phyloP scores from a whole-genome alignment of 768 basidiomycete species.

The Auricularia heimuer region DNA sequence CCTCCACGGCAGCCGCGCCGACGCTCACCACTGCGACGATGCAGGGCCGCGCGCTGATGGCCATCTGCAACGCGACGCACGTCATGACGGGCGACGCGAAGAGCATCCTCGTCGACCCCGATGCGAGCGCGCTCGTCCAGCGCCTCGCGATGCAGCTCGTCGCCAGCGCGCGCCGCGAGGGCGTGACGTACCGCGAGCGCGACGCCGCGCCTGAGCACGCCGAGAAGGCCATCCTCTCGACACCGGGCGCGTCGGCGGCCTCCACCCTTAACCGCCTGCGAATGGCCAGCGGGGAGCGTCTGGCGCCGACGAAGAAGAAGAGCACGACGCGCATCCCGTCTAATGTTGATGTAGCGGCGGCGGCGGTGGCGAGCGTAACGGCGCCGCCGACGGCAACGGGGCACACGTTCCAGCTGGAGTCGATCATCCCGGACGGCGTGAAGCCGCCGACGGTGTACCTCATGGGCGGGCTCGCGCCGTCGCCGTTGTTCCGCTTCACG shows the following conservation, averaged over 20 bases:
- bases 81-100: slow-evolving; percentile 77
- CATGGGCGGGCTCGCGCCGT: too few species aligned
- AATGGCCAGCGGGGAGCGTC: slow-evolving; percentile 30
- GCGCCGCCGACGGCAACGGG: slow-evolving; percentile 8
- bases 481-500: too few species aligned
- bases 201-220: slow-evolving; percentile 15
- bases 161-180: slow-evolving; percentile 54
- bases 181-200: slow-evolving; percentile 34
- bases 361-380: not conserved
- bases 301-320: slow-evolving; percentile 22
- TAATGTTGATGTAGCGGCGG: not conserved
- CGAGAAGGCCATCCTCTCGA: slow-evolving; percentile 26
- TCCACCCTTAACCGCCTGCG: slow-evolving; percentile 27
- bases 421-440: too few species aligned
- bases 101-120: slow-evolving; percentile 62
- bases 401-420: slow-evolving; percentile 35
- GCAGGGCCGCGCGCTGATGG: slow-evolving; percentile 53
- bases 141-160: slow-evolving; percentile 60
- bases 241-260: slow-evolving; percentile 27
- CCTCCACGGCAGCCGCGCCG: slow-evolving; percentile 9
- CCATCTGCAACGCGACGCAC: slow-evolving; percentile 73
- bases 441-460: too few species aligned
- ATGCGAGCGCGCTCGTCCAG: slow-evolving; percentile 51
- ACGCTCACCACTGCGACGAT: slow-evolving; percentile 6
- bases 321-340: slow-evolving; percentile 10